phyloP scores from a whole-genome alignment of 345 rosid genomes.

The Theobroma cacao region DNA sequence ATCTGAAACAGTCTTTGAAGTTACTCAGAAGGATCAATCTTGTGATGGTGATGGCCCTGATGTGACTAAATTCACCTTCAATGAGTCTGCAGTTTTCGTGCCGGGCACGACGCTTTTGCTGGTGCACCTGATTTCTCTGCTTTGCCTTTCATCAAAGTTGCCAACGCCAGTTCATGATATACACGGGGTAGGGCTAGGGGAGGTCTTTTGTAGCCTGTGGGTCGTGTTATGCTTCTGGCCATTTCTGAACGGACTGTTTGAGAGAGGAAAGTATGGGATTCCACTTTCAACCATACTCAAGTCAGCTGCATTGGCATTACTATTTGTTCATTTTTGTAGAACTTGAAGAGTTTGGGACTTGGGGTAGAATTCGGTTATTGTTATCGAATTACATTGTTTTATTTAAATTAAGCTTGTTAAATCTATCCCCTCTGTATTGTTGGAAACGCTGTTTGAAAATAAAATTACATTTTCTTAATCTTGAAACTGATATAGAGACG shows the following conservation, averaged over 20 bases:
- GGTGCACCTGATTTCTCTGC: constrained; percentile 27
- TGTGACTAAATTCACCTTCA: constrained; percentile 36
- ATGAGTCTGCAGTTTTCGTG: constrained; percentile 36
- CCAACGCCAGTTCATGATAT: background rate
- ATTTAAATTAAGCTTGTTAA: too few relatives aligned
- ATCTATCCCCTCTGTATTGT: too few relatives aligned
- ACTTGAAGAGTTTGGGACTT: background rate
- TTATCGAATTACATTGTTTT: too few relatives aligned
- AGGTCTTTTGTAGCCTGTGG: constrained; percentile 32
- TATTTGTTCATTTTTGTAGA: constrained; percentile 23
- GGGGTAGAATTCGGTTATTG: background rate
- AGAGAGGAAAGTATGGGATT: constrained; percentile 54
- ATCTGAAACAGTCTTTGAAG: constrained; percentile 40
- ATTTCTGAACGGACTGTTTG: constrained; percentile 46
- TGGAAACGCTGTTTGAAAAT: too few relatives aligned
- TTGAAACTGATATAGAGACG: too few relatives aligned
- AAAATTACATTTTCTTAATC: too few relatives aligned
- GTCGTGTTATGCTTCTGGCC: constrained; percentile 42
- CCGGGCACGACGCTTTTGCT: constrained; percentile 52
- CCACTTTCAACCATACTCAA: constrained; percentile 47
- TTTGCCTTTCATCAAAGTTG: constrained; percentile 7
- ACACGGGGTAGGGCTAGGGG: constrained; percentile 26
- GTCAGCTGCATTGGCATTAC: constrained; percentile 33
- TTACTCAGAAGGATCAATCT: background rate
- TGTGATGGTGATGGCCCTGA: constrained; percentile 2